These are phyloP conservation scores for Gamarada debralockiae DNA, from an alignment of 495 filamentous ascomycete species.

Conservation along the genomic window DNA sequence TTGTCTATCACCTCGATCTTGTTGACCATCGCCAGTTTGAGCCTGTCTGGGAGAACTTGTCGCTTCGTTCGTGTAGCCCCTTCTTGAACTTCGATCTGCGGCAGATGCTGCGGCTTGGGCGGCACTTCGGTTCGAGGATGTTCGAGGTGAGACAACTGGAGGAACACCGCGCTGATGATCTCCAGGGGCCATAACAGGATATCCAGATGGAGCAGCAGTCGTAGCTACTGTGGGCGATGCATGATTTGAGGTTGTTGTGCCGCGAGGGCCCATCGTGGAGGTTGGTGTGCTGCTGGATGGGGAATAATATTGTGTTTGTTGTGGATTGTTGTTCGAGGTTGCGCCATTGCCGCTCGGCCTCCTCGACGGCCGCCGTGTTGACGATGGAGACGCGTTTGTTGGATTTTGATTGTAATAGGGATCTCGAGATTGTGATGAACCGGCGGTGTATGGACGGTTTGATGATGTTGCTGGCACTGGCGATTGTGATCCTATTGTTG, in stretches of 20 bases:
- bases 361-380: slow-evolving; percentile 38
- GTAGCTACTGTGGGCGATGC: slow-evolving; percentile 28
- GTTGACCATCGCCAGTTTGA: slow-evolving; percentile 35
- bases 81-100: slow-evolving; percentile 19
- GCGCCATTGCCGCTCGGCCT: slow-evolving; percentile 52
- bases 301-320: slow-evolving; percentile 39
- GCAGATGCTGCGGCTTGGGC: slow-evolving; percentile 18
- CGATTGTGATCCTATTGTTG: slow-evolving; percentile 42
- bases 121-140: slow-evolving; percentile 51
- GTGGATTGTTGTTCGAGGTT: slow-evolving; percentile 27
- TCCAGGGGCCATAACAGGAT: slow-evolving; percentile 29
- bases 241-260: slow-evolving; percentile 26
- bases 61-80: slow-evolving; percentile 25
- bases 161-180: slow-evolving; percentile 30
- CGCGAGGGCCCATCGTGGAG: slow-evolving; percentile 42
- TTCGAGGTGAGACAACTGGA: slow-evolving; percentile 56
- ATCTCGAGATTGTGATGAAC: slow-evolving; percentile 30
- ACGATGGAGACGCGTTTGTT: slow-evolving; percentile 38
- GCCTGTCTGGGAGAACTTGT: slow-evolving; percentile 39
- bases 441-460: slow-evolving; percentile 41
- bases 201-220: slow-evolving; percentile 35
- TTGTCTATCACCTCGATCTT: slow-evolving; percentile 23
- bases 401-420: slow-evolving; percentile 26
- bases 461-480: slow-evolving; percentile 38
- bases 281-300: slow-evolving; percentile 43